Conservation (phyloP, 495 filamentous ascomycete genomes). For the Podospora pseudoanserina region DNA sequence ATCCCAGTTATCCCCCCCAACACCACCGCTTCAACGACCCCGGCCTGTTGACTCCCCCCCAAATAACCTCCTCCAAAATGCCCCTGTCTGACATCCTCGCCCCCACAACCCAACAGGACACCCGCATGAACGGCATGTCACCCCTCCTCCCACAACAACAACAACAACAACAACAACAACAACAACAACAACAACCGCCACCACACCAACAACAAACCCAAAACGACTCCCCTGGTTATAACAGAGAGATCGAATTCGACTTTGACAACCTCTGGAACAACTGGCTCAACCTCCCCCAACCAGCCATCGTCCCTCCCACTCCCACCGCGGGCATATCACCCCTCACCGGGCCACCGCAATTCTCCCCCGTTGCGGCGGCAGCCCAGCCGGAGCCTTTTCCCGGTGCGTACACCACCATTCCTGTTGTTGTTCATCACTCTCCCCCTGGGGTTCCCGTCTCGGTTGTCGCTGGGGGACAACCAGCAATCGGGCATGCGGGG, state of each 20-base stretch:
- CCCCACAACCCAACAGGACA: constrained; percentile 6
- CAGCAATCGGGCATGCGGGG: not conserved
- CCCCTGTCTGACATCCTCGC: constrained; percentile 23
- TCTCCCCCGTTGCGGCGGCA: constrained; percentile 12
- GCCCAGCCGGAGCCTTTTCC: constrained; percentile 20
- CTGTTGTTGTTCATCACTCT: not conserved
- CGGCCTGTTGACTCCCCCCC: constrained; percentile 20
- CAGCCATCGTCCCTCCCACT: not conserved
- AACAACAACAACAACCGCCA: constrained; percentile 5
- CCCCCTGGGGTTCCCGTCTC: too few species aligned
- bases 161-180: not conserved
- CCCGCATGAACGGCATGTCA: constrained; percentile 24
- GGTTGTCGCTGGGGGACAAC: too few species aligned
- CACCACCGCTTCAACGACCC: constrained; percentile 15
- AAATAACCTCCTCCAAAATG: constrained; percentile 14
- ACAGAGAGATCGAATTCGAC: constrained; percentile 49
- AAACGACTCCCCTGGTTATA: constrained; percentile 17
- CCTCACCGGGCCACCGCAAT: constrained; percentile 19
- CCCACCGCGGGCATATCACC: constrained; percentile 5
- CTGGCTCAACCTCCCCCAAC: constrained; percentile 35
- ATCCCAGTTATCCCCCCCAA: constrained; percentile 1
- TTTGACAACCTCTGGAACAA: constrained; percentile 55
- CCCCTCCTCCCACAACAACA: constrained; percentile 3
- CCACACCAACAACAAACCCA: constrained; percentile 10
- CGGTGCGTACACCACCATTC: constrained; percentile 15